Evolutionary conservation across 805 yeast species (phyloP), one percentile per base, ranked within the genome.

Genomic region (Nematodospora valgi): DNA sequence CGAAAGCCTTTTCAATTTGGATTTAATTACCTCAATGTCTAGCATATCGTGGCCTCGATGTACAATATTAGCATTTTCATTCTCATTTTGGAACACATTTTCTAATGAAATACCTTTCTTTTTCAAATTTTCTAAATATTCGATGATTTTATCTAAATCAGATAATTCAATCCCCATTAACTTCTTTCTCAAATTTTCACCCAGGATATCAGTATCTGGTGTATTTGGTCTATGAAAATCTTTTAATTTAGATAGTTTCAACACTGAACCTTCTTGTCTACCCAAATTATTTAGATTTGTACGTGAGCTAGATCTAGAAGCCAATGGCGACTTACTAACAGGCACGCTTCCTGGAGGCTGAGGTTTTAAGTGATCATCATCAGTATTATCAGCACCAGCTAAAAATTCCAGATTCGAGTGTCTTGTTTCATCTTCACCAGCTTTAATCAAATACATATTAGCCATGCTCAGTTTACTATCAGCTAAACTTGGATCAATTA

Each of bases 201-300:
- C 72, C 1, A 62, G 49, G 12, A 56, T 37, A 3, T 45, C 42
- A 26, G 17, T 18, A 4, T 26, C 29, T 7, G 30, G 31, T 2
- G 37, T 37, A 12, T 31, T 34, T 12, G 37, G 35, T 17, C 35
- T 37, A 27, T 41, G 37, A 32, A 32, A 56, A 29, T 52, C 55
- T 17, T 48, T 52, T 17, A 61, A 47, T 38, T 50, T 54, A 46
- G 52, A 49, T 25, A 66, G 46, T 46, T 59, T 68, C 55, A 66
- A 52, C 6, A 59, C 54, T 10, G 65, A 58, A 5, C 73, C 74
- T 49, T 69, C 74, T 38, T 64, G 64, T 37, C 57, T 56, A 36
- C 67, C 64, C 35, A 66, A 46, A 7, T 52, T 51, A 22, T 51
- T 54, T 30, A 68, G 50, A 37, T 55, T 62, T 4, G 63, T 56